phyloP scores from a whole-genome alignment of 78 protist species.

The Bigelowiella natans region DNA sequence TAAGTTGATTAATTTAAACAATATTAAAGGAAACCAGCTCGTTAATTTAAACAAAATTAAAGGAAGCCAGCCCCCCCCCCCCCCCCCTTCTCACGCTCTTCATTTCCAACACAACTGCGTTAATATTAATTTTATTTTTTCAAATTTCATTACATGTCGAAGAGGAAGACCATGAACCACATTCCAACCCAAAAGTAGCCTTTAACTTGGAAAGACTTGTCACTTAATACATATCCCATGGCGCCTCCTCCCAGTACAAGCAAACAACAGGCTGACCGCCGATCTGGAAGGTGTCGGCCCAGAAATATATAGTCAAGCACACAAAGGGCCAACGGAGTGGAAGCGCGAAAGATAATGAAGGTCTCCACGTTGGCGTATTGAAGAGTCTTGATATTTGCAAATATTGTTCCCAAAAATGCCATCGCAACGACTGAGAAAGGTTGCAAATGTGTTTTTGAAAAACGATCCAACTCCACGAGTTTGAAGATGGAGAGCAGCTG shows the following conservation, averaged over 20 bases:
- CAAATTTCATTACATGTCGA: not conserved
- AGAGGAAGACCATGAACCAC: not conserved
- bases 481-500: not conserved
- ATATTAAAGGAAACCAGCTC: too few relatives aligned
- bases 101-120: too few relatives aligned
- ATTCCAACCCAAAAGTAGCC: not conserved
- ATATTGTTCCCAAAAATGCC: not conserved
- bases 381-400: not conserved
- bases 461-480: not conserved
- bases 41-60: too few relatives aligned
- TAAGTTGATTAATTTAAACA: too few relatives aligned
- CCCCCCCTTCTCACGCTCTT: too few relatives aligned
- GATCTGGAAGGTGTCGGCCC: not conserved
- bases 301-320: not conserved
- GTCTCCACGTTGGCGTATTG: slow-evolving; percentile 1
- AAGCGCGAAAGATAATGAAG: not conserved
- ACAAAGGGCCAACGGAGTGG: not conserved
- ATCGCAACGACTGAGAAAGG: not conserved
- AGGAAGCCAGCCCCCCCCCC: too few relatives aligned
- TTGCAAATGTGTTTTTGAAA: not conserved
- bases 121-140: too few relatives aligned
- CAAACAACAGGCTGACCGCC: not conserved
- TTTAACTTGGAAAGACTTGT: not conserved
- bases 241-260: not conserved
- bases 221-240: not conserved